Percentiles rank a stretch among this genome's conserved stretches.
Conservation (phyloP, 352 stramenopile species). For the Phytophthora macrochlamydospora region DNA sequence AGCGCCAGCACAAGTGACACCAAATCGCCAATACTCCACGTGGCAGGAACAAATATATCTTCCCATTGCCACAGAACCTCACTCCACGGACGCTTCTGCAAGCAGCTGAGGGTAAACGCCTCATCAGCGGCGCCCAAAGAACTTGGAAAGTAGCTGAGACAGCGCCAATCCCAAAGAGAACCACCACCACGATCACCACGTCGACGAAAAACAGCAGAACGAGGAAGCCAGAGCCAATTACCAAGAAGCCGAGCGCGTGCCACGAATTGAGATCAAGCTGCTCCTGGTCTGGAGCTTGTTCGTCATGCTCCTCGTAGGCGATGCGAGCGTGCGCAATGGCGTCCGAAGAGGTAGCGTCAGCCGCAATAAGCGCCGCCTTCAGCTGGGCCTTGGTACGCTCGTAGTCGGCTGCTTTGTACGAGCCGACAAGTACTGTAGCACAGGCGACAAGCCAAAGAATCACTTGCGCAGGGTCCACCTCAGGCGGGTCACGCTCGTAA, state of each 20-base stretch:
- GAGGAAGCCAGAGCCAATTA: conserved; percentile 90
- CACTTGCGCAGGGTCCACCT: conserved; percentile 65
- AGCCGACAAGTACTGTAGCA: conserved; percentile 69
- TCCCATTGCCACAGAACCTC: conserved; percentile 52
- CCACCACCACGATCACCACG: conserved; percentile 78
- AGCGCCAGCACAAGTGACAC: conserved; percentile 73
- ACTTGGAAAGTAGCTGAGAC: conserved; percentile 60
- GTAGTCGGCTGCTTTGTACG: conserved; percentile 70
- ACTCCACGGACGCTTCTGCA: conserved; percentile 48
- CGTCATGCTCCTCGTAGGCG: conserved; percentile 65
- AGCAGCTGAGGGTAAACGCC: conserved; percentile 29
- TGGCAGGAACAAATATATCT: conserved; percentile 51
- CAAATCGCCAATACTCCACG: conserved; percentile 89
- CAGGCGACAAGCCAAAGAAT: conserved; percentile 84
- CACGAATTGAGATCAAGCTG: conserved; percentile 87
- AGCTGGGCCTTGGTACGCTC: conserved; percentile 73
- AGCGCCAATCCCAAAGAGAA: conserved; percentile 65
- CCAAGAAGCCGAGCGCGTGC: conserved; percentile 91
- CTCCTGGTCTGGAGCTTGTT: conserved; percentile 58
- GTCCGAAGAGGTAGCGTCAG: conserved; percentile 59
- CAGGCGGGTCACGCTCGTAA: conserved; percentile 63
- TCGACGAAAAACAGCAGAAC: conserved; percentile 92
- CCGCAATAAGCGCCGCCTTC: conserved; percentile 48
- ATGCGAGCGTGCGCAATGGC: conserved; percentile 51
- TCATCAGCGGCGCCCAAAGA: conserved; percentile 67